A percentile compares a stretch with the other conserved stretches of the same genome.
These are phyloP conservation scores for Stipa capillata DNA, from an alignment of 176 grass and related monocot species.

Conservation along the genomic window DNA sequence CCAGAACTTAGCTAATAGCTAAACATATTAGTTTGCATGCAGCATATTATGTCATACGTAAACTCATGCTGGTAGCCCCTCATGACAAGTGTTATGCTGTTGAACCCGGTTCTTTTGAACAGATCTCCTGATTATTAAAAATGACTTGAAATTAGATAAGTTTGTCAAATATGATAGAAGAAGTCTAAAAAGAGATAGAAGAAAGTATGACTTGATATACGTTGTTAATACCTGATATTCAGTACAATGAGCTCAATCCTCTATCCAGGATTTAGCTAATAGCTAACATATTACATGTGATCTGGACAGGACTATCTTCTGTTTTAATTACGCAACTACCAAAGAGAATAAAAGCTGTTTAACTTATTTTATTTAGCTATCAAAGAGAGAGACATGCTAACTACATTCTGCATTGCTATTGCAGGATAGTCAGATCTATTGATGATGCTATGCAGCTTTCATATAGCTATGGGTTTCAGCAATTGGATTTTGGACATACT, in stretches of 20 bases:
- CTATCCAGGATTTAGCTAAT: not conserved
- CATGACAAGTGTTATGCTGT: not conserved
- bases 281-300: not conserved
- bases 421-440: conserved; percentile 64
- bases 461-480: conserved; percentile 41
- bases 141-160: not conserved
- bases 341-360: not conserved
- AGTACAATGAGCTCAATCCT: not conserved
- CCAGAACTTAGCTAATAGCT: not conserved
- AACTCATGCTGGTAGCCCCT: not conserved
- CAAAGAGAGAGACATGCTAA: not conserved
- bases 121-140: not conserved
- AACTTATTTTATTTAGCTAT: not conserved
- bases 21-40: not conserved
- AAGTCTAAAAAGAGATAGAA: no score
- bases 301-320: not conserved
- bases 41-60: not conserved
- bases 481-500: conserved; percentile 64
- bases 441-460: conserved; percentile 74
- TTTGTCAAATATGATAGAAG: not conserved
- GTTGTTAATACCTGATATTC: not conserved
- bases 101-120: not conserved
- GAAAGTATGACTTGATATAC: not conserved
- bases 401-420: conserved; percentile 5
- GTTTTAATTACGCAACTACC: not conserved